Evolutionary conservation across 1,139 yeast species (phyloP), one percentile per base, ranked within the genome.

Genomic region (Blastobotrys petasosporus): DNA sequence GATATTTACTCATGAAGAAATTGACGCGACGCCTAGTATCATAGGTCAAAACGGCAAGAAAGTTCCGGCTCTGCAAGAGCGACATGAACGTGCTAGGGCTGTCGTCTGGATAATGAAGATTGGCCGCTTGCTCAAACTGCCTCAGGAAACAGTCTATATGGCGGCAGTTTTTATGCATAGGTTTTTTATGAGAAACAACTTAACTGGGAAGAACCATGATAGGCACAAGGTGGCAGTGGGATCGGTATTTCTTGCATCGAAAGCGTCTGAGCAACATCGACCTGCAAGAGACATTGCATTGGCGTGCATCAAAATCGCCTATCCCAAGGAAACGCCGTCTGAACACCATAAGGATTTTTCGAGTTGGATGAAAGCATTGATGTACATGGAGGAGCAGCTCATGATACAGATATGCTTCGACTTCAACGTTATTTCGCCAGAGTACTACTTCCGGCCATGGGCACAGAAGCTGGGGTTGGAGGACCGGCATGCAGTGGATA

Each of bases 351-450:
- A 70, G 50, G 74, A 74, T 12, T 73, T 68, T 52, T 71, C 76
- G 74, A 63, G 69, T 48, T 76, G 81, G 81, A 64, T 70, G 39
- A 77, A 73, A 50, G 60, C 65, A 4, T 65, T 76, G 25, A 63
- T 69, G 2, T 63, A 60, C 50, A 60, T 67, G 32, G 81, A 76
- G 51, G 79, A 75, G 50, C 48, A 67, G 30, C 53, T 76, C 13
- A 60, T 76, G 32, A 76, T 73, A 50, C 68, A 70, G 0, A 54
- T 75, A n/a, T 73, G 77, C 52, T 76, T 76, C 54, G 81, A 76
- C 51, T 65, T 76, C 44, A 63, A 65, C 1, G 62, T 73, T 11
- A 65, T 64, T 12, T 67, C 68, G 17, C 79, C 80, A 1, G 76
- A 74, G 51, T 63, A 60, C 34, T 43, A 51, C 15, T 34, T 44